Evolutionary conservation across 2,329 filamentous ascomycete genomes (phyloP).

Genomic region (Whalleya microplaca): DNA sequence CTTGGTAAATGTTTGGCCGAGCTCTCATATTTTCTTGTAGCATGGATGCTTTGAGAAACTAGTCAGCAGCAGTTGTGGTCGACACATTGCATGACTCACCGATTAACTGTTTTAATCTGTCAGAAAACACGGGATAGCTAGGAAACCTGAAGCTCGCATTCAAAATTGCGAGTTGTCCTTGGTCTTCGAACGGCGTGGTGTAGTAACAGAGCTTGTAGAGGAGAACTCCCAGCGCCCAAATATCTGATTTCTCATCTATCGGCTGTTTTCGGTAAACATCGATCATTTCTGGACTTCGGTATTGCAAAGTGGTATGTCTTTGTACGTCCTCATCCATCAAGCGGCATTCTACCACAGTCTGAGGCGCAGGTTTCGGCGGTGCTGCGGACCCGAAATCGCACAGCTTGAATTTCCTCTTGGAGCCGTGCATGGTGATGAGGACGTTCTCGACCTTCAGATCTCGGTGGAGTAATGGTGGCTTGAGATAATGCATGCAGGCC

Average conservation of each 20-base stretch:
- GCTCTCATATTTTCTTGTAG: slow-evolving; percentile 77
- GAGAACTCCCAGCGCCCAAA: slow-evolving; percentile 94
- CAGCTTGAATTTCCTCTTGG: slow-evolving; percentile 83
- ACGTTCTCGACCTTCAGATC: slow-evolving; percentile 99
- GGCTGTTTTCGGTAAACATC: slow-evolving; percentile 96
- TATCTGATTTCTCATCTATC: slow-evolving; percentile 98
- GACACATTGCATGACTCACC: slow-evolving; percentile 56
- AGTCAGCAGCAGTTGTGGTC: slow-evolving; percentile 20
- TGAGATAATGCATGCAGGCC: slow-evolving; percentile 98
- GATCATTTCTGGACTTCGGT: slow-evolving; percentile 97
- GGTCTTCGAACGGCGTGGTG: slow-evolving; percentile 97
- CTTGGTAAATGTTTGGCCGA: slow-evolving; percentile 93
- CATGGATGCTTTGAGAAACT: slow-evolving; percentile 71
- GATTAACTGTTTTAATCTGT: slow-evolving; percentile 86
- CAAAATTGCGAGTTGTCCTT: slow-evolving; percentile 94
- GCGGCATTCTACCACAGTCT: slow-evolving; percentile 84
- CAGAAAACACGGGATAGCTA: slow-evolving; percentile 84
- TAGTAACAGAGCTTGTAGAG: slow-evolving; percentile 99
- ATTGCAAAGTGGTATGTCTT: slow-evolving; percentile 95
- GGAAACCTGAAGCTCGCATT: slow-evolving; percentile 96
- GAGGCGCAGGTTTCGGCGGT: slow-evolving; percentile 79
- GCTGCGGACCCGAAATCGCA: slow-evolving; percentile 98
- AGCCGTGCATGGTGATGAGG: slow-evolving; percentile 73
- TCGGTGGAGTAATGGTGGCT: slow-evolving; percentile 87
- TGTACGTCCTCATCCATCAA: slow-evolving; percentile 96